These are phyloP conservation scores for Phialemonium atrogriseum DNA, from an alignment of 2,329 filamentous ascomycete species.

Conservation along the genomic window DNA sequence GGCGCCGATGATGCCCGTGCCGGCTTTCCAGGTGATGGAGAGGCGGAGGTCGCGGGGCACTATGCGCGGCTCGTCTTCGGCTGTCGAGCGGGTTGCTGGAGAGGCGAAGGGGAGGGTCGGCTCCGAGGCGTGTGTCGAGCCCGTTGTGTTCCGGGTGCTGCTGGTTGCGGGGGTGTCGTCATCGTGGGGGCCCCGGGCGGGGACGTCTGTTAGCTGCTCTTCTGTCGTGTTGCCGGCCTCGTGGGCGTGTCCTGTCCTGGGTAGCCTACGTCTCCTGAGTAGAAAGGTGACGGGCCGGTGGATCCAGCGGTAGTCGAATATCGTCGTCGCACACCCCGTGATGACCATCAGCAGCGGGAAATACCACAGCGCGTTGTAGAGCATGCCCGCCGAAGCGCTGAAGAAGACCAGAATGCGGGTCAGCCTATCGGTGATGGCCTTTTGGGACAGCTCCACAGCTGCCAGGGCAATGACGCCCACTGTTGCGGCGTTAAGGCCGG, in stretches of 20 bases:
- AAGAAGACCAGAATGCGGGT: constrained; percentile 57
- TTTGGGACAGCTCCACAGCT: constrained; percentile 58
- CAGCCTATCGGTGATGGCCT: constrained; percentile 57
- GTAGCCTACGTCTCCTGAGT: constrained; percentile 1
- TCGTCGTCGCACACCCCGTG: constrained; percentile 41
- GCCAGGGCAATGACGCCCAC: constrained; percentile 66
- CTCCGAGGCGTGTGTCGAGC: neutral
- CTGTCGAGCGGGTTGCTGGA: constrained; percentile 5
- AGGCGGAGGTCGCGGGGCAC: constrained; percentile 24
- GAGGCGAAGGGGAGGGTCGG: too few species aligned
- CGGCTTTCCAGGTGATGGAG: constrained; percentile 36
- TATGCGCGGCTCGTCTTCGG: constrained; percentile 18
- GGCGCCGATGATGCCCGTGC: constrained; percentile 28
- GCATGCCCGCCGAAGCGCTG: constrained; percentile 53
- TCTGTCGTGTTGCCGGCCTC: too few species aligned
- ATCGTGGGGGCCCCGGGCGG: too few species aligned
- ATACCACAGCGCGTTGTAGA: constrained; percentile 69
- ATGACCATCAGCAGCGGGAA: constrained; percentile 56
- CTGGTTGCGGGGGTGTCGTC: too few species aligned
- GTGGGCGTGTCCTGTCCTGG: neutral
- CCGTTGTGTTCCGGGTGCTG: neutral
- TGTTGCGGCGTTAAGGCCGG: constrained; percentile 62
- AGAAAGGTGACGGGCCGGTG: constrained; percentile 24
- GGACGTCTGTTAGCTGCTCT: too few species aligned
- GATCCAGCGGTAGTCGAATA: constrained; percentile 48